Evolutionary conservation across 192 early-diverging fungal genomes (phyloP).

Genomic region (Diversispora eburnea): DNA sequence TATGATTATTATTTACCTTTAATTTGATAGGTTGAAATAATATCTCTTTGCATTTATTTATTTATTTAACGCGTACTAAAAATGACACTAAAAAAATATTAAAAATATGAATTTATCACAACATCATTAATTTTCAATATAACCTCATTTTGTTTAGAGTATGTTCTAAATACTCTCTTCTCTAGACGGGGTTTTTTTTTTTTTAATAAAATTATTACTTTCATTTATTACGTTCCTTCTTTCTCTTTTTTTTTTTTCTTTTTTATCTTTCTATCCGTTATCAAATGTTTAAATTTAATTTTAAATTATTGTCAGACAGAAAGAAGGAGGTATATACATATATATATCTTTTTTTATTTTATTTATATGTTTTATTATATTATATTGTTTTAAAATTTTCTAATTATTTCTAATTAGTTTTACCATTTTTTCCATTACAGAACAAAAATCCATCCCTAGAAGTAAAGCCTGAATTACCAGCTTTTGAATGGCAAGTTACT

Average conservation of each 20-base stretch:
- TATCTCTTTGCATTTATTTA: too few relatives aligned
- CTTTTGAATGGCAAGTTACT: constrained; percentile 28
- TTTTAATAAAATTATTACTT: neutral
- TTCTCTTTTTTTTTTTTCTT: constrained; percentile 2
- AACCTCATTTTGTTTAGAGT: too few relatives aligned
- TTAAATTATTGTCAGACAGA: constrained; percentile 24
- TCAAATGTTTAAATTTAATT: constrained; percentile 24
- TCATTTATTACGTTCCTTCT: neutral
- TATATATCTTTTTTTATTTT: neutral
- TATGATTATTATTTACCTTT: too few relatives aligned
- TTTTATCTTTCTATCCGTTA: neutral
- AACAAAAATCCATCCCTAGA: neutral
- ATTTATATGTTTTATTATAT: neutral
- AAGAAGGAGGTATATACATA: constrained; percentile 23
- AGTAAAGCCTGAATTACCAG: constrained; percentile 9
- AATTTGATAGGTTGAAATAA: too few relatives aligned
- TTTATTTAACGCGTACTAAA: too few relatives aligned
- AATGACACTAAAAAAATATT: too few relatives aligned
- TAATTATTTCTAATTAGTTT: neutral
- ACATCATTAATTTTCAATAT: neutral
- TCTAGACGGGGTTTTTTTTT: neutral
- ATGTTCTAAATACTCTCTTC: neutral
- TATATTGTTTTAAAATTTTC: neutral
- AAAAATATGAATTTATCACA: too few relatives aligned
- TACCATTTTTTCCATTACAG: neutral